phyloP scores from a whole-genome alignment of 1,284 basidiomycete species.

The Cutaneotrichosporon spelunceum region DNA sequence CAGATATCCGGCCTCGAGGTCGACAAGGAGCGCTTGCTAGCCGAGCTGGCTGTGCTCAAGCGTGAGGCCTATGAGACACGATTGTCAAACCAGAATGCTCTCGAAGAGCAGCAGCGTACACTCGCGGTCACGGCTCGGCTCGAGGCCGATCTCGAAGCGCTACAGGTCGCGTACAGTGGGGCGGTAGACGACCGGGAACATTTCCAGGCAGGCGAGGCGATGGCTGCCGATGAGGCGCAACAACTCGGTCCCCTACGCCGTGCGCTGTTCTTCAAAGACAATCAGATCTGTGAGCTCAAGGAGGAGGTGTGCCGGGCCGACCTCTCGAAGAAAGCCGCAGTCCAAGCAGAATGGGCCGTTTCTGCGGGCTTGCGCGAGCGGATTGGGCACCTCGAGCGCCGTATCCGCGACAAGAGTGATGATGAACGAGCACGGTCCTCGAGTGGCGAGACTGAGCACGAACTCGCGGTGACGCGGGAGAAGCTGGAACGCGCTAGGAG shows the following conservation, averaged over 20 bases:
- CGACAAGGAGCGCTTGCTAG: conserved; percentile 19
- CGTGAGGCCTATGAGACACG: conserved; percentile 14
- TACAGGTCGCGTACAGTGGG: conserved; percentile 21
- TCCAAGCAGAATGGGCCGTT: conserved; percentile 27
- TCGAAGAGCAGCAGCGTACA: conserved; percentile 4
- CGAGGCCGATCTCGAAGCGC: conserved; percentile 18
- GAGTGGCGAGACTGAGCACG: conserved; percentile 1
- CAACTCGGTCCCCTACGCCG: conserved; percentile 29
- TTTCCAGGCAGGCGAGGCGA: conserved; percentile 11
- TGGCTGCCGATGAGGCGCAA: conserved; percentile 18
- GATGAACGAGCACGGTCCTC: neutral
- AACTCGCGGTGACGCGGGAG: conserved; percentile 3
- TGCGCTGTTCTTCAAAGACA: conserved; percentile 29
- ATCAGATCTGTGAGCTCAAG: conserved; percentile 21
- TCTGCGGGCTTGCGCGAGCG: conserved; percentile 28
- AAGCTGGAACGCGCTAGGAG: neutral
- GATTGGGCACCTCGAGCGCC: conserved; percentile 20
- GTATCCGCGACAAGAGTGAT: neutral
- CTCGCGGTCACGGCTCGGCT: conserved; percentile 16
- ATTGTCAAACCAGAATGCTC: conserved; percentile 11
- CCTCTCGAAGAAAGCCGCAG: conserved; percentile 10
- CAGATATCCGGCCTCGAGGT: conserved; percentile 21
- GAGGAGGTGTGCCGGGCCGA: conserved; percentile 15
- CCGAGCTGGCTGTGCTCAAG: conserved; percentile 22
- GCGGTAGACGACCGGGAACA: conserved; percentile 19